Conservation (phyloP, 257 asterid species). For the Coffea canephora region DNA sequence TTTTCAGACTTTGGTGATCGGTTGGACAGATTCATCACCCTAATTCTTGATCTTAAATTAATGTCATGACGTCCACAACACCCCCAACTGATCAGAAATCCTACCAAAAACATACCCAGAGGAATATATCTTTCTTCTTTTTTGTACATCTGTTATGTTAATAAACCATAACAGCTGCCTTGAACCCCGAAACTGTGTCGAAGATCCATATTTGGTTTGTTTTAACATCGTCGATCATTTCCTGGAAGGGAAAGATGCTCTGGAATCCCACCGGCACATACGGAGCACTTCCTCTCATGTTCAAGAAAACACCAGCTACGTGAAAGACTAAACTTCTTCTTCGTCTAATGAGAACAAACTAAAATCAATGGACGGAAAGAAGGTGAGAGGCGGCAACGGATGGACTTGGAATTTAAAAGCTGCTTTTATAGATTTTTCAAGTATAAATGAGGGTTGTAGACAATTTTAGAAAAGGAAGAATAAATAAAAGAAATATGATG, state of each 20-base stretch:
- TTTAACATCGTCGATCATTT: no score
- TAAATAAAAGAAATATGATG: not conserved
- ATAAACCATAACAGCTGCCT: no score
- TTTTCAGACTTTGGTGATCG: not conserved
- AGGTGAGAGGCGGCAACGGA: not conserved
- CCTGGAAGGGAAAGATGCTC: no score
- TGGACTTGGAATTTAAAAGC: not conserved
- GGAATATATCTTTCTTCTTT: not conserved
- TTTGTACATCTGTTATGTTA: no score
- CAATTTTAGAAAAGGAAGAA: not conserved
- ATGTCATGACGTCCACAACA: not conserved
- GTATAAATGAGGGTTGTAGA: conserved; percentile 15
- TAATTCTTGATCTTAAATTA: not conserved
- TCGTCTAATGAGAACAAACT: not conserved
- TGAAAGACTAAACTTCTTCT: not conserved
- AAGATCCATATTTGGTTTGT: not conserved
- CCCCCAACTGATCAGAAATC: not conserved
- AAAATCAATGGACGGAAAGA: not conserved
- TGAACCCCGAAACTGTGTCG: not conserved
- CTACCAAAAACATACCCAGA: conserved; percentile 14
- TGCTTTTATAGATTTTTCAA: not conserved
- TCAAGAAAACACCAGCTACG: not conserved
- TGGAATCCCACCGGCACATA: no score
- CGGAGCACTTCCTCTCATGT: not conserved
- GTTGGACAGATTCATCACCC: not conserved